Evolutionary conservation across 768 basidiomycete species (phyloP).

Genomic region (Lentinus tigrinus): DNA sequence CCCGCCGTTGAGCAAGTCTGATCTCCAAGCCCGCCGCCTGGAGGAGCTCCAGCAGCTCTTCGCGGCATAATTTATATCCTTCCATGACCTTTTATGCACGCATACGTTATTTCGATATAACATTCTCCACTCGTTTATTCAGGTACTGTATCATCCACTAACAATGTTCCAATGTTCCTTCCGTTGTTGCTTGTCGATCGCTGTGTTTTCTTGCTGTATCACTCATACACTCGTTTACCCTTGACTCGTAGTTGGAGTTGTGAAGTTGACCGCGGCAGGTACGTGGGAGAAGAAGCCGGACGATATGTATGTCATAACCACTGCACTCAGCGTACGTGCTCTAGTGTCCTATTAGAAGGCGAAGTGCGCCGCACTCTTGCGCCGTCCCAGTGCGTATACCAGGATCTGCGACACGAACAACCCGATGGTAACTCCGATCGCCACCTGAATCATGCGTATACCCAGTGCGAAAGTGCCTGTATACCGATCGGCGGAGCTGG

Average conservation of each 20-base stretch:
- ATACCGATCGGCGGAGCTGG: slow-evolving; percentile 64
- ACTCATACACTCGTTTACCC: background rate
- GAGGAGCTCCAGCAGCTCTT: slow-evolving; percentile 85
- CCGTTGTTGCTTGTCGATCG: slow-evolving; percentile 7
- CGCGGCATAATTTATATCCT: slow-evolving; percentile 26
- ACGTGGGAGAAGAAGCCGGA: background rate
- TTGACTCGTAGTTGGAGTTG: background rate
- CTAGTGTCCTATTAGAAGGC: slow-evolving; percentile 49
- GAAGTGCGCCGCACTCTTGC: slow-evolving; percentile 73
- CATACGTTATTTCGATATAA: slow-evolving; percentile 14
- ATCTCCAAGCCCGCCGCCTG: slow-evolving; percentile 82
- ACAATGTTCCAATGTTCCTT: background rate
- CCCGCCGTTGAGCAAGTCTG: slow-evolving; percentile 82
- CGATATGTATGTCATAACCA: background rate
- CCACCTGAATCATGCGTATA: slow-evolving; percentile 79
- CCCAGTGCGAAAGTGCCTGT: slow-evolving; percentile 79
- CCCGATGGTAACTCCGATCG: slow-evolving; percentile 83
- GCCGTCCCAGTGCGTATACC: slow-evolving; percentile 74
- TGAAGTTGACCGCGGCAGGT: background rate
- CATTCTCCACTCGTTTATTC: slow-evolving; percentile 8
- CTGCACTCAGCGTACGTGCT: background rate
- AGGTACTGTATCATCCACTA: slow-evolving; percentile 8
- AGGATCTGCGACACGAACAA: slow-evolving; percentile 78
- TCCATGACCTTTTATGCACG: slow-evolving; percentile 8
- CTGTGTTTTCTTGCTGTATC: slow-evolving; percentile 16